Base-by-base conservation (phyloP, 2,329 filamentous ascomycete species). In the Epichloe elymi region DNA sequence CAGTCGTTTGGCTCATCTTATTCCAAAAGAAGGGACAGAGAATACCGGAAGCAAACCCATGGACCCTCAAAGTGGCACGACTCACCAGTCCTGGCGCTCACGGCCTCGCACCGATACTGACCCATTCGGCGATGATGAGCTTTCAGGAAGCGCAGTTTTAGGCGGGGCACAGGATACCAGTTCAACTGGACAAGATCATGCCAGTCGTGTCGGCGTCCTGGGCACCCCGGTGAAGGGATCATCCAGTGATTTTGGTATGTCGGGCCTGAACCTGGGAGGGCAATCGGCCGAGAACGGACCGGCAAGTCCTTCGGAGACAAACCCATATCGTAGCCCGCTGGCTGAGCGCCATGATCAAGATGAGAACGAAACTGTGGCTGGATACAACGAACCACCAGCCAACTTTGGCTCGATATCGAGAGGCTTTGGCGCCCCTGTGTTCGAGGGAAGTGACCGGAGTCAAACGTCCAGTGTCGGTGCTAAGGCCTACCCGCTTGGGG, bases 271-370 rank as follows among this genome's bases (percentile, higher is more conserved):
- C 67, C 74, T 72, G 62, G 80, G 63, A 66, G 75, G 75, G 48
- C 73, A 81, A 46, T 74, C 79, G 38, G 76, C 80, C 50, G 70
- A 66, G 42, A 73, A 74, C n/a, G 86, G 88, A 53, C 85, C 86
- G 0, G 79, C 88, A 62, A 97, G 91, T 64, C 93, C 93, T 11
- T 93, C 90, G 0, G 88, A 95, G 61, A 97, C 93, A 3, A 98
- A 98, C 63, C 93, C 93, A 2, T 98, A 93, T 64, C 87, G 90
- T 56, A 97, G 91, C 65, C 93, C 93, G 2, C 81, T 86, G 7
- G 86, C 84, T 38, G 85, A 89, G 26, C 82, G 82, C 43, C 82
- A 85, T 51, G 76, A 79, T 17, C 79, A 87, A 46, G 78, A 80
- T 15, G 78, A 79, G 7, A 74, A 76, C 44, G 78, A 85, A 43